Conservation (phyloP, 768 basidiomycete genomes). For the Psilocybe cyanescens region DNA sequence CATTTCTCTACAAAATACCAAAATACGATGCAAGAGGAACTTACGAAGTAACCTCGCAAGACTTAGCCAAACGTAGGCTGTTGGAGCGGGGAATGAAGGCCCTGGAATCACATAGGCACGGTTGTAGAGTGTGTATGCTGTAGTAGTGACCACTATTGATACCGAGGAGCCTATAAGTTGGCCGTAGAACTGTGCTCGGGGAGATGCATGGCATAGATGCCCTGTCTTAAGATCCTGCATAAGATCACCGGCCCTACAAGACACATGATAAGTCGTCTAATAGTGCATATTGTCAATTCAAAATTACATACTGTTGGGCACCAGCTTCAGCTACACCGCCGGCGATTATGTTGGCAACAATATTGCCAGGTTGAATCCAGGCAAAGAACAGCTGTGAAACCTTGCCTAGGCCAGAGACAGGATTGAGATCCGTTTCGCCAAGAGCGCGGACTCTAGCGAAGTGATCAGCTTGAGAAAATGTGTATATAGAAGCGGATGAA, state of each 20-base stretch:
- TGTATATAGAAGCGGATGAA: slow-evolving; percentile 4
- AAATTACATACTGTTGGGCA: slow-evolving; percentile 75
- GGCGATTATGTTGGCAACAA: slow-evolving; percentile 97
- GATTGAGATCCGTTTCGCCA: slow-evolving; percentile 95
- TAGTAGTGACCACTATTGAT: slow-evolving; percentile 87
- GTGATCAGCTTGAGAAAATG: neutral
- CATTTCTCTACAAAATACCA: slow-evolving; percentile 20
- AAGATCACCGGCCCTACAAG: slow-evolving; percentile 84
- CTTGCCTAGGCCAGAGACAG: slow-evolving; percentile 92
- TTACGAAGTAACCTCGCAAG: slow-evolving; percentile 76
- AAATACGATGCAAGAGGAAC: slow-evolving; percentile 29
- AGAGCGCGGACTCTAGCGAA: slow-evolving; percentile 82
- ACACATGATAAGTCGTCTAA: neutral
- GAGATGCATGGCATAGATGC: slow-evolving; percentile 89
- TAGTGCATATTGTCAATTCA: neutral
- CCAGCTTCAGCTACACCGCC: slow-evolving; percentile 97
- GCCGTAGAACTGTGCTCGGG: slow-evolving; percentile 92
- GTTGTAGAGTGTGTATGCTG: slow-evolving; percentile 86
- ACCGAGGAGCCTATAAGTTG: slow-evolving; percentile 90
- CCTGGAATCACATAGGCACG: slow-evolving; percentile 89
- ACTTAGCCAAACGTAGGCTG: slow-evolving; percentile 91
- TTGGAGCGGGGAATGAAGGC: slow-evolving; percentile 94
- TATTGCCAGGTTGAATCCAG: slow-evolving; percentile 91
- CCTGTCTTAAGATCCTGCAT: slow-evolving; percentile 99
- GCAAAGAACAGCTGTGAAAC: slow-evolving; percentile 94